A percentile compares a stretch with the other conserved stretches of the same genome.
Conservation (phyloP, 1,284 basidiomycete species). For the Serendipita sp. region DNA sequence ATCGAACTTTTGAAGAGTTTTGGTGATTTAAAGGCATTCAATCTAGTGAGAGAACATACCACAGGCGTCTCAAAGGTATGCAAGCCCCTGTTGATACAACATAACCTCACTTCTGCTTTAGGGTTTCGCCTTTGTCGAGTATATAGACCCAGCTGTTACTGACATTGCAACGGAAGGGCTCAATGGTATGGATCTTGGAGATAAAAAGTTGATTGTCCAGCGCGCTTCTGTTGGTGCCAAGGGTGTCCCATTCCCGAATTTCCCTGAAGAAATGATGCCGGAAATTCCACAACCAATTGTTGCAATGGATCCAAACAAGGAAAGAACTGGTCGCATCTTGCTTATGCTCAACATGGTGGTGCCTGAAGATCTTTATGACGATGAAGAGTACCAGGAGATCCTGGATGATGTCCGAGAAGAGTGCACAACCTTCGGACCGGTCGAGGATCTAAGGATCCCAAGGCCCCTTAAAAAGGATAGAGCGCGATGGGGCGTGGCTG, state of each 20-base stretch:
- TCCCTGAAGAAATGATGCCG: conserved; percentile 59
- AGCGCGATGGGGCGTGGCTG: conserved; percentile 57
- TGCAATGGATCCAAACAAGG: conserved; percentile 45
- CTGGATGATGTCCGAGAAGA: conserved; percentile 93
- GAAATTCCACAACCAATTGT: conserved; percentile 72
- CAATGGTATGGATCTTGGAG: conserved; percentile 95
- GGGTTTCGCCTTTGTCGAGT: conserved; percentile 99
- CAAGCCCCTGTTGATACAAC: conserved; percentile 6
- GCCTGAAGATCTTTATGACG: conserved; percentile 80
- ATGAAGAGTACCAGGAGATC: conserved; percentile 87
- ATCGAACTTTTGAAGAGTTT: conserved; percentile 95
- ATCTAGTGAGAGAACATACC: conserved; percentile 88
- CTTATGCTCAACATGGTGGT: conserved; percentile 99
- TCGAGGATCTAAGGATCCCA: conserved; percentile 81
- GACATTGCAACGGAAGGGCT: conserved; percentile 93
- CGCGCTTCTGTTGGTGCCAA: conserved; percentile 87
- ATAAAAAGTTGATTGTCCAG: conserved; percentile 92
- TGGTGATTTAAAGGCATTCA: conserved; percentile 94
- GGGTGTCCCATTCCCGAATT: conserved; percentile 31
- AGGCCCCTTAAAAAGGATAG: conserved; percentile 77
- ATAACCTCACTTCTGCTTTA: conserved; percentile 21
- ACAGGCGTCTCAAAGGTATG: conserved; percentile 77
- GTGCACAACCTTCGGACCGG: conserved; percentile 66
- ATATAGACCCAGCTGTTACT: conserved; percentile 77
- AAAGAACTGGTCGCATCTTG: conserved; percentile 60